Percentiles rank a stretch among this genome's conserved stretches.
Conservation (phyloP, 2,329 filamentous ascomycete species). For the Bipolaris oryzae region DNA sequence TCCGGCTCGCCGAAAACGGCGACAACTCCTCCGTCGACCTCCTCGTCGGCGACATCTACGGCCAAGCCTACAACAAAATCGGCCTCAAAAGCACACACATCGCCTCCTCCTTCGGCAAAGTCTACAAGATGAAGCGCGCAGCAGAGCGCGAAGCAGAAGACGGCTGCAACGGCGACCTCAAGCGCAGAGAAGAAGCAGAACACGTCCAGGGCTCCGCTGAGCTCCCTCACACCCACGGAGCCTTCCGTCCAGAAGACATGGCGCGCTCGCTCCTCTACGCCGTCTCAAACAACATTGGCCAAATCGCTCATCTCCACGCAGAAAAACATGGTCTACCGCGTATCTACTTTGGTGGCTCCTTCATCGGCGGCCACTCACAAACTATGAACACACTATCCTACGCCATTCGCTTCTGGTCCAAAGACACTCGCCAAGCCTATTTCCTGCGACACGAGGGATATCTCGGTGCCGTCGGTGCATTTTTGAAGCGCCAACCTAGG, state of each 20-base stretch:
- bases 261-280: slow-evolving; percentile 91
- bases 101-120: slow-evolving; percentile 94
- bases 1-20: slow-evolving; percentile 85
- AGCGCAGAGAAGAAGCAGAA: slow-evolving; percentile 46
- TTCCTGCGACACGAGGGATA: slow-evolving; percentile 97
- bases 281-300: slow-evolving; percentile 94
- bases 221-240: slow-evolving; percentile 46
- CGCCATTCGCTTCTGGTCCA: slow-evolving; percentile 97
- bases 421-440: slow-evolving; percentile 91
- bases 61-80: slow-evolving; percentile 93
- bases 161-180: slow-evolving; percentile 59
- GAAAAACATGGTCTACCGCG: slow-evolving; percentile 89
- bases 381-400: slow-evolving; percentile 98
- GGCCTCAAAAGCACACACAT: slow-evolving; percentile 95
- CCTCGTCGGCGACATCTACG: slow-evolving; percentile 97
- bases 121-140: slow-evolving; percentile 88
- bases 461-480: slow-evolving; percentile 89
- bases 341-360: slow-evolving; percentile 97
- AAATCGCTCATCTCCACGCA: slow-evolving; percentile 96
- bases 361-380: slow-evolving; percentile 93
- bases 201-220: slow-evolving; percentile 38
- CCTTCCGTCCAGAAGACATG: slow-evolving; percentile 82
- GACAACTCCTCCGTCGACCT: slow-evolving; percentile 95
- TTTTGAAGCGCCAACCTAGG: slow-evolving; percentile 84
- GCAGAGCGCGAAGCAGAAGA: slow-evolving; percentile 82